These are phyloP conservation scores for Annona squamosa DNA, from an alignment of 164 flowering plant species.

Conservation along the genomic window DNA sequence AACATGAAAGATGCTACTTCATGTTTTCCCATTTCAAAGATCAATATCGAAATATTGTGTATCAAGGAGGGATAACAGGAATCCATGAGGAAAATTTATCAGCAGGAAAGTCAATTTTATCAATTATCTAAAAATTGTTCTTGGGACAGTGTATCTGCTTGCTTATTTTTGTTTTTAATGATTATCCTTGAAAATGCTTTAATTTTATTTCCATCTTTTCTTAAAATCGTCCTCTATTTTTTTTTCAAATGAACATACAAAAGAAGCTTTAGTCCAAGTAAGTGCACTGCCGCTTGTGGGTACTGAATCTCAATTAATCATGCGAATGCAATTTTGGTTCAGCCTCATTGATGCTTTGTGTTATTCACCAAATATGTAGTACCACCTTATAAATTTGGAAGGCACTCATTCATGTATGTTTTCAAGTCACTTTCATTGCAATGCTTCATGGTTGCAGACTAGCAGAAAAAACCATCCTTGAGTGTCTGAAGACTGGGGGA, in stretches of 20 bases:
- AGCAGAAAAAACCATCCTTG: conserved; percentile 70
- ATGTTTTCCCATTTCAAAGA: background rate
- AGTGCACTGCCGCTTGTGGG: background rate
- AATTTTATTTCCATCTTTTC: too few species aligned
- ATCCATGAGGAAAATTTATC: background rate
- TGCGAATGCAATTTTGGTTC: too few species aligned
- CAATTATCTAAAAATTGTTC: background rate
- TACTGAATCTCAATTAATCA: background rate
- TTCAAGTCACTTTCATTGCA: background rate
- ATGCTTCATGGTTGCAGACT: conserved; percentile 38
- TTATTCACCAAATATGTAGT: background rate
- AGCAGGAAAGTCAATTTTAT: background rate
- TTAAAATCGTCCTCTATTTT: too few species aligned
- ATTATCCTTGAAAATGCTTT: too few species aligned
- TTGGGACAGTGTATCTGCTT: too few species aligned
- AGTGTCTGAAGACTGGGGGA: conserved; percentile 48
- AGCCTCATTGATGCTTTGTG: background rate
- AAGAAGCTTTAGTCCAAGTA: background rate
- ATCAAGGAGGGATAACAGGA: background rate
- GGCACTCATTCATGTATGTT: background rate
- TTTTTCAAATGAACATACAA: too few species aligned
- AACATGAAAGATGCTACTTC: background rate
- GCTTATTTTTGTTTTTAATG: too few species aligned
- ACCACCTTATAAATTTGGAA: background rate
- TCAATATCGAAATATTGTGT: background rate